phyloP scores from a whole-genome alignment of 192 early-diverging fungal species.

The Tieghemiomyces parasiticus region DNA sequence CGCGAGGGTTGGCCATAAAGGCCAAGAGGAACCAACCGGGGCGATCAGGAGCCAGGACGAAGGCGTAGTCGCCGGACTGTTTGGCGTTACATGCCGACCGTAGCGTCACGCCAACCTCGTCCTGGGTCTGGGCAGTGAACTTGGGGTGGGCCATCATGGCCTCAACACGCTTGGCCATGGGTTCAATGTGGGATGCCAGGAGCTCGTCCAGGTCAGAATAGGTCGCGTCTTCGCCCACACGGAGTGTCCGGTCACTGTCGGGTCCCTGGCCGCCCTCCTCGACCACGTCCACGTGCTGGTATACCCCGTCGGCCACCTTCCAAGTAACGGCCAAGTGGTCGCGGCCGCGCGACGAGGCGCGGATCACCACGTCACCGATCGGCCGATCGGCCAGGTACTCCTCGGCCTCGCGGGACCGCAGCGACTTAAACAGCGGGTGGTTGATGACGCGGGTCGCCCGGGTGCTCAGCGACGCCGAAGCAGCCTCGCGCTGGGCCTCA shows the following conservation, averaged over 20 bases:
- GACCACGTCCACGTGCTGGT: constrained; percentile 65
- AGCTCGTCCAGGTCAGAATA: constrained; percentile 90
- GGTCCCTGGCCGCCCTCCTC: constrained; percentile 37
- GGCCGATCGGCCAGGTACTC: constrained; percentile 46
- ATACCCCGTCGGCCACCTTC: constrained; percentile 76
- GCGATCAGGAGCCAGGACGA: constrained; percentile 44
- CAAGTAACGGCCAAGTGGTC: constrained; percentile 86
- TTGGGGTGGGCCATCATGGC: constrained; percentile 58
- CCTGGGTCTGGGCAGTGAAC: constrained; percentile 40
- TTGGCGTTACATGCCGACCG: constrained; percentile 36
- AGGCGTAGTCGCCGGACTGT: constrained; percentile 66
- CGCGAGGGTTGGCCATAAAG: constrained; percentile 59
- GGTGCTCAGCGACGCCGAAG: constrained; percentile 7
- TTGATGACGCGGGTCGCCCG: constrained; percentile 46
- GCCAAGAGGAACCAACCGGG: constrained; percentile 62
- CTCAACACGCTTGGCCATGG: constrained; percentile 54
- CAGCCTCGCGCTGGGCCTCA: not conserved
- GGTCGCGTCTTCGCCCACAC: constrained; percentile 38
- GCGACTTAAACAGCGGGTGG: constrained; percentile 72
- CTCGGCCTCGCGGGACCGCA: constrained; percentile 57
- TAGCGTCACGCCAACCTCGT: constrained; percentile 29
- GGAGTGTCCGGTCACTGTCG: constrained; percentile 49
- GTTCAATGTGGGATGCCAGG: constrained; percentile 76
- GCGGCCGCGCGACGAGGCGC: constrained; percentile 77
- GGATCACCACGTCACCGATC: constrained; percentile 68